Evolutionary conservation across 768 basidiomycete species (phyloP).

Genomic region (Mycena rebaudengoi): DNA sequence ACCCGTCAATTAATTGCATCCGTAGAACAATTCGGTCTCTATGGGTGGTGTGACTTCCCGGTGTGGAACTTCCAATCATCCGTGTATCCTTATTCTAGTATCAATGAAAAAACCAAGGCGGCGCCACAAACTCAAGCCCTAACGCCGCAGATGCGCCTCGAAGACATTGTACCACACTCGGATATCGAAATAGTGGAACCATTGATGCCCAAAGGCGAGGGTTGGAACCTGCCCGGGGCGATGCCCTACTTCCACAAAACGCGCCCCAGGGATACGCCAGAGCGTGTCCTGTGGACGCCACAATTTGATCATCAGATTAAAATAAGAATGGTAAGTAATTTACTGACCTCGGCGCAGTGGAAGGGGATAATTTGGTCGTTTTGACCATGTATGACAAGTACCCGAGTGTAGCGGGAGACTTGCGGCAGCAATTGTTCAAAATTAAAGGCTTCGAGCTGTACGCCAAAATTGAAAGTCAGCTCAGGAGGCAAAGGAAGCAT

Average conservation of each 20-base stretch:
- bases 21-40: too few species aligned
- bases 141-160: constrained; percentile 26
- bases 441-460: constrained; percentile 15
- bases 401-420: constrained; percentile 5
- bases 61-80: too few species aligned
- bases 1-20: too few species aligned
- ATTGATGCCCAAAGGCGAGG: constrained; percentile 38
- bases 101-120: too few species aligned
- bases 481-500: neutral
- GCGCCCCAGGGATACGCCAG: constrained; percentile 29
- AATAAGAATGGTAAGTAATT: neutral
- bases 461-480: neutral
- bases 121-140: neutral
- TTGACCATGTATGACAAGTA: constrained; percentile 15
- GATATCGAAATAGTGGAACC: constrained; percentile 38
- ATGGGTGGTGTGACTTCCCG: too few species aligned
- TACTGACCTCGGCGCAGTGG: constrained; percentile 14
- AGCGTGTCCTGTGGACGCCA: constrained; percentile 23
- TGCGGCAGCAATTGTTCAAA: constrained; percentile 16
- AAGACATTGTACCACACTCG: constrained; percentile 34
- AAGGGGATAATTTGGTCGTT: constrained; percentile 35
- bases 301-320: neutral
- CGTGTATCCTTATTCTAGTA: too few species aligned
- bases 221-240: constrained; percentile 31
- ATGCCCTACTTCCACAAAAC: constrained; percentile 30